Evolutionary conservation across 2,329 filamentous ascomycete species (phyloP), one percentile per base, ranked within the genome.

Genomic region (Sodiomyces alkalinus): DNA sequence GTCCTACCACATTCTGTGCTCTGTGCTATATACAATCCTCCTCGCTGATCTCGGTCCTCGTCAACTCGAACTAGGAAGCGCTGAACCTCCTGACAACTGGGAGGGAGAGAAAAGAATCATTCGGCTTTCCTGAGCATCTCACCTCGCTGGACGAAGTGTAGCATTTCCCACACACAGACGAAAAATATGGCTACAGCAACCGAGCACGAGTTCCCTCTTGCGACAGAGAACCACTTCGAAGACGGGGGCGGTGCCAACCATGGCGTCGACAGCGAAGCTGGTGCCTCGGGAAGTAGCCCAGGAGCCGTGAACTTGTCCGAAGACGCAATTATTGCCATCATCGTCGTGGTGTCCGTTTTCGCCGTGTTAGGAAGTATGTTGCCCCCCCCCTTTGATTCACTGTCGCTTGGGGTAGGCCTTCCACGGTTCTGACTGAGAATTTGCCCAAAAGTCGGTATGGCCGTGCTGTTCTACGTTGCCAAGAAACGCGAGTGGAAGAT

Each of bases 401-500:
- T n/a, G n/a, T n/a, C n/a, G n/a, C n/a, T n/a, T n/a, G n/a, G n/a
- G n/a, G n/a, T n/a, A n/a, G n/a, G n/a, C n/a, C n/a, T n/a, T n/a
- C n/a, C n/a, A n/a, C n/a, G n/a, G n/a, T n/a, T n/a, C n/a, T n/a
- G n/a, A n/a, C n/a, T n/a, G n/a, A n/a, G n/a, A n/a, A 4, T 16
- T 27, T 27, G n/a, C n/a, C n/a, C n/a, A n/a, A n/a, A 39, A 79
- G 78, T 75, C 36, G 62, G 61, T 14, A 75, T 67, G 19, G 68
- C 73, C 3, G 55, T 71, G 3, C 68, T 90, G 17, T 92, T 80
- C 56, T 82, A 76, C 49, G 49, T 87, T 20, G 79, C 82, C 31
- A 90, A 90, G 62, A 85, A 82, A 56, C 71, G 75, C 26, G 80
- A 86, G 51, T 90, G 82, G 82, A 79, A 74, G 39, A 60, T 90